A percentile compares a stretch with the other conserved stretches of the same genome.
Evolutionary conservation across 106 monocot species (phyloP).

Genomic region (Ottelia alismoides): DNA sequence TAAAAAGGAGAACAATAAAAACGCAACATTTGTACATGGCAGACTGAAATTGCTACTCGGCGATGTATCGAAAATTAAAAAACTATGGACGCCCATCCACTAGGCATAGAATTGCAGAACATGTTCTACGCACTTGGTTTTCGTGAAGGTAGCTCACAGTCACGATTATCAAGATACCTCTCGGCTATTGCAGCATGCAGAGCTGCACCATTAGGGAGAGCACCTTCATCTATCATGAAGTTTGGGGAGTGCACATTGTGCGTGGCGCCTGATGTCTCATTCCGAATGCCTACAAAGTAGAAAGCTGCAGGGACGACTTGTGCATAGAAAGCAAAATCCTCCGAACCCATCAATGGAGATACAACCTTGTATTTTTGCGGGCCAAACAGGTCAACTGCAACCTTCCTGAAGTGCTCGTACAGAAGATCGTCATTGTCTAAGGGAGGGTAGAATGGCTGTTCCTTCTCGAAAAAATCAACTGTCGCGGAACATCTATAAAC

Average conservation of each 20-base stretch:
- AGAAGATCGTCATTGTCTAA: slow-evolving; percentile 46
- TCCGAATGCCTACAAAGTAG: slow-evolving; percentile 61
- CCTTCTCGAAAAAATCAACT: slow-evolving; percentile 71
- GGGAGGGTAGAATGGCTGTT: slow-evolving; percentile 55
- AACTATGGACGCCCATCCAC: too few species aligned
- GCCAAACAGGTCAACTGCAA: slow-evolving; percentile 43
- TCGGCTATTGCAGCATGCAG: slow-evolving; percentile 77
- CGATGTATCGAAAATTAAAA: too few species aligned
- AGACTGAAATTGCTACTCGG: too few species aligned
- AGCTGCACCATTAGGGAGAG: slow-evolving; percentile 56
- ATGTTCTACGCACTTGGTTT: too few species aligned
- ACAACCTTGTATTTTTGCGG: slow-evolving; percentile 31
- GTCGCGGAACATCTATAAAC: slow-evolving; percentile 55
- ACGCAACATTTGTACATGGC: too few species aligned
- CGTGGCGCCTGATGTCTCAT: slow-evolving; percentile 42
- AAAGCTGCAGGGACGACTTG: slow-evolving; percentile 61
- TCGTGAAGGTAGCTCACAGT: too few species aligned
- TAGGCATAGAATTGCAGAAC: too few species aligned
- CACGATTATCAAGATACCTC: slow-evolving; percentile 41
- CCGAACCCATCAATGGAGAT: slow-evolving; percentile 65
- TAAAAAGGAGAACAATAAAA: too few species aligned
- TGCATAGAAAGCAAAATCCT: slow-evolving; percentile 83
- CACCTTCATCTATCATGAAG: slow-evolving; percentile 73
- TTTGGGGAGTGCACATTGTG: slow-evolving; percentile 58
- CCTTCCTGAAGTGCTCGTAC: slow-evolving; percentile 42